Conservation (phyloP, 139 green algal species). For the Ettlia oleoabundans region DNA sequence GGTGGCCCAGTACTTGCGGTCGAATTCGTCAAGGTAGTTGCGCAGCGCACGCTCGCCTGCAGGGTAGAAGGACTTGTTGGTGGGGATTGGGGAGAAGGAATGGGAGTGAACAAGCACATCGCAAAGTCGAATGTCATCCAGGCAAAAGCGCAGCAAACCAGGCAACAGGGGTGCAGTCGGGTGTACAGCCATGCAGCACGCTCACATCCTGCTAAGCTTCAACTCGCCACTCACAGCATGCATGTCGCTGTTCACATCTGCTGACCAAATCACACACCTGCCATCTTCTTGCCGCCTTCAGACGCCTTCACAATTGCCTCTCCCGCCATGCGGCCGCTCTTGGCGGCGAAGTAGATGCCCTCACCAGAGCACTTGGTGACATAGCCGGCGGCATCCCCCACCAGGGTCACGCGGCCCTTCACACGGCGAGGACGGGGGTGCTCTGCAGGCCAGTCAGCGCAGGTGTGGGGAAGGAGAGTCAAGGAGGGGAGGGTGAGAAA, state of each 20-base stretch:
- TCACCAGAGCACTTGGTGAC: conserved; percentile 97
- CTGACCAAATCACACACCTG: conserved; percentile 1
- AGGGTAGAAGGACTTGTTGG: too few relatives aligned
- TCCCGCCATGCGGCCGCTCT: conserved; percentile 95
- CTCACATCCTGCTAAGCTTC: too few relatives aligned
- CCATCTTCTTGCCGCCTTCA: conserved; percentile 85
- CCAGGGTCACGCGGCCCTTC: conserved; percentile 88
- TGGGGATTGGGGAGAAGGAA: neutral
- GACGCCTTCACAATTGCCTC: conserved; percentile 93
- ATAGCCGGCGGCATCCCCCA: conserved; percentile 97
- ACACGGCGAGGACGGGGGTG: conserved; percentile 35
- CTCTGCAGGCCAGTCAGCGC: neutral
- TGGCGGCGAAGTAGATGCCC: conserved; percentile 99
- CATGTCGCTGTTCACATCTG: neutral
- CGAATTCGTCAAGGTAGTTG: conserved; percentile 96
- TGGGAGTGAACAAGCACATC: neutral
- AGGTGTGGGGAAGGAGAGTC: neutral
- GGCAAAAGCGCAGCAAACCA: neutral
- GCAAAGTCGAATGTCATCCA: too few relatives aligned
- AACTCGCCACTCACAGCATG: neutral
- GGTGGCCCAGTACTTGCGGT: conserved; percentile 99
- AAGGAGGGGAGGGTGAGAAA: neutral
- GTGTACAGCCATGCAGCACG: too few relatives aligned
- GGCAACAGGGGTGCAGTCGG: too few relatives aligned
- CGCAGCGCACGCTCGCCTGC: conserved; percentile 86